Evolutionary conservation across 345 rosid genomes (phyloP), one percentile per base, ranked within the genome.

Genomic region (Arabis hirsuta): DNA sequence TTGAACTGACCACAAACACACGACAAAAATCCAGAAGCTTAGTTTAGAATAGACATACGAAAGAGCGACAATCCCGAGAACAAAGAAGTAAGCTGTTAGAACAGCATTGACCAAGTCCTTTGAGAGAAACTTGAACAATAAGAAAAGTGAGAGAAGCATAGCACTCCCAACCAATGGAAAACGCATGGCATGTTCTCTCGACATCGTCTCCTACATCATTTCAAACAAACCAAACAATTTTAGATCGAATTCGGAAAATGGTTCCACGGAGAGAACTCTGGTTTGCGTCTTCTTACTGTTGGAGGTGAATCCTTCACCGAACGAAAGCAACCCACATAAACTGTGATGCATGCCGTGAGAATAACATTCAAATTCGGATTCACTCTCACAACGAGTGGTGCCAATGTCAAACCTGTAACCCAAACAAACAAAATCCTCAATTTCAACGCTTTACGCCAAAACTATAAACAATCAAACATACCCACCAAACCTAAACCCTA

Each of bases 111-210:
- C 98, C 91, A 95, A 71, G 78, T 95, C 97, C 81, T 95, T 92
- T 0, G 97, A 90, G 64, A 92, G 85, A 81, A 92, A 95, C 82
- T 95, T 95, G 88, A 95, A 92, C 72, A 95, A 87, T 69, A 95
- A 83, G 86, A 95, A 91, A 73, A 95, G 84, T 6, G 99, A 95
- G 47, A 95, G 71, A 80, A 95, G 81, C 98, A 95, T 85, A 14
- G 99, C 98, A 81, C 99, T 95, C 73, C 99, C 99, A 61, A 95
- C 91, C 70, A 95, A 86, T 1, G 99, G 99, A 77, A 95, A 92
- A 71, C 98, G 97, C 99, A 95, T 95, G 5, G 99, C 99, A 78
- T 95, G 99, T 55, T 95, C 96, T 43, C 85, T 90, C 9, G 98
- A 95, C 99, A 95, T 90, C 1, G 97, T 90, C 81, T 95, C 98